Evolutionary conservation across 768 basidiomycete species (phyloP).

Genomic region (Auricularia auricula-judae): DNA sequence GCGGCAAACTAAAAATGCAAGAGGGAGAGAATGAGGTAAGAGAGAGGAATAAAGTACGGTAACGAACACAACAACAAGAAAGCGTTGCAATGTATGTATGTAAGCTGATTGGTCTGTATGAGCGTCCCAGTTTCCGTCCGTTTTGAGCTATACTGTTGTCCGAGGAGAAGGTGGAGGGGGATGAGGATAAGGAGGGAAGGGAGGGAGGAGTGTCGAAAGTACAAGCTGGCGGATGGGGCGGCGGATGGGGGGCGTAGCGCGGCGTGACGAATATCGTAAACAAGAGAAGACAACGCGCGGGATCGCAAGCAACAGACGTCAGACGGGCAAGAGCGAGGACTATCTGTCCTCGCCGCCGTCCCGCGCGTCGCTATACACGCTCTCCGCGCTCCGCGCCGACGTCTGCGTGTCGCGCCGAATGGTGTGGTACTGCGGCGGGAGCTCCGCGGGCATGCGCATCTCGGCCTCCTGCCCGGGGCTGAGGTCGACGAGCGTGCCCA

Average conservation of each 20-base stretch:
- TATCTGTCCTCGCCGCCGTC: neutral
- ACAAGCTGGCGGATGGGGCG: too few species aligned
- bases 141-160: neutral
- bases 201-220: too few species aligned
- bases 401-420: neutral
- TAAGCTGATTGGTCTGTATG: neutral
- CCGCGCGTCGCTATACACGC: neutral
- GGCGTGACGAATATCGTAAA: too few species aligned
- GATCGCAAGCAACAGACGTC: too few species aligned
- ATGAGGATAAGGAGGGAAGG: neutral
- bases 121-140: neutral
- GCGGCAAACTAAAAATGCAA: too few species aligned
- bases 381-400: neutral
- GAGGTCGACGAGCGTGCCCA: neutral
- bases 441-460: neutral
- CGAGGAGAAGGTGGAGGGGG: neutral
- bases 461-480: neutral
- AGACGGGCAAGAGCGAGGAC: too few species aligned
- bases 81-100: too few species aligned
- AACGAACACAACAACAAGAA: too few species aligned
- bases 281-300: too few species aligned
- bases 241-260: too few species aligned
- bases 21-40: neutral
- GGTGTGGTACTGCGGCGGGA: neutral
- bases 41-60: neutral